Evolutionary conservation across 1,284 basidiomycete species (phyloP).

Genomic region (Singerocomus inundabilis): DNA sequence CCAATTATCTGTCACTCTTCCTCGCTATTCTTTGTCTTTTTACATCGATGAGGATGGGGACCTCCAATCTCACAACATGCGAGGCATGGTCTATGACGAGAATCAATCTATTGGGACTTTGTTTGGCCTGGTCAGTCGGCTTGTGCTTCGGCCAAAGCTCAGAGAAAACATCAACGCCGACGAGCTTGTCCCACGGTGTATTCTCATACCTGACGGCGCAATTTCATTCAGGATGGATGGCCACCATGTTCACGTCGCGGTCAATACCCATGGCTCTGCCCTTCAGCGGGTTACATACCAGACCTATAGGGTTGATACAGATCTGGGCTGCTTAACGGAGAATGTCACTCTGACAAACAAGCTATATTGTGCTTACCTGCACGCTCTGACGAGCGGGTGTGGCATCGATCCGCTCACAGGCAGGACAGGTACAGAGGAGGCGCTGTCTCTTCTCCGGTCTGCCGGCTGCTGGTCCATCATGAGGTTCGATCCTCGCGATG

Average conservation of each 20-base stretch:
- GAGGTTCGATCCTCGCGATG: too few relatives aligned
- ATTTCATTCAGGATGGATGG: slow-evolving; percentile 22
- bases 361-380: too few relatives aligned
- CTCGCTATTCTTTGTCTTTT: slow-evolving; percentile 36
- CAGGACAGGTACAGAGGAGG: too few relatives aligned
- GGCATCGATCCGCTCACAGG: too few relatives aligned
- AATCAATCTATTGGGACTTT: slow-evolving; percentile 6
- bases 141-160: slow-evolving; percentile 37
- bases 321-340: too few relatives aligned
- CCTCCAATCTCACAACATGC: slow-evolving; percentile 28
- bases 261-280: slow-evolving; percentile 16
- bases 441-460: too few relatives aligned
- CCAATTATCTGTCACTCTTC: slow-evolving; percentile 29
- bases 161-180: background rate
- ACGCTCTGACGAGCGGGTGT: too few relatives aligned
- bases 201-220: slow-evolving; percentile 42
- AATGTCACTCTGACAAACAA: too few relatives aligned
- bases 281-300: slow-evolving; percentile 28
- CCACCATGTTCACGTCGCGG: slow-evolving; percentile 28
- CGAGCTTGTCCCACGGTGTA: slow-evolving; percentile 20
- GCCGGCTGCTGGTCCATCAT: too few relatives aligned
- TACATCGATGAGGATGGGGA: slow-evolving; percentile 22
- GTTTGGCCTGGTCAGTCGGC: slow-evolving; percentile 27
- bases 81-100: slow-evolving; percentile 27
- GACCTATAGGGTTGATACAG: slow-evolving; percentile 29